Evolutionary conservation across 1,139 yeast genomes (phyloP).

Genomic region (Schwanniomyces etchellsii): DNA sequence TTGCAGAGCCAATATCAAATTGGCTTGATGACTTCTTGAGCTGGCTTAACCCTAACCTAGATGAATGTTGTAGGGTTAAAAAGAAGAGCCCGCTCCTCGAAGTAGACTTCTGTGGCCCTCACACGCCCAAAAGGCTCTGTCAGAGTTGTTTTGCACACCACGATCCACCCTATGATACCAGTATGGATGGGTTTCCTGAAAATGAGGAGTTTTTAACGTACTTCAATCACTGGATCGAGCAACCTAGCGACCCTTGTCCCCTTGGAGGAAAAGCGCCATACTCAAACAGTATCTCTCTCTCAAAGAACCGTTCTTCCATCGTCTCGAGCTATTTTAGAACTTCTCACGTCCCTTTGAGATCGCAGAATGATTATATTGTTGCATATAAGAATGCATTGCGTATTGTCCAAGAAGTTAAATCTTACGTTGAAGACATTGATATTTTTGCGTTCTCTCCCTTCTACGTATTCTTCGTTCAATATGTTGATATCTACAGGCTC

Average conservation of each 20-base stretch:
- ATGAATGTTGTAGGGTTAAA: slow-evolving; percentile 74
- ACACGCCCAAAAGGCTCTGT: slow-evolving; percentile 68
- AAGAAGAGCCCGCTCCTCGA: slow-evolving; percentile 21
- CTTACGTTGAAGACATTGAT: slow-evolving; percentile 33
- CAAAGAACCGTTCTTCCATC: slow-evolving; percentile 28
- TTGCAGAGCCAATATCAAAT: slow-evolving; percentile 78
- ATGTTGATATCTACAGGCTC: slow-evolving; percentile 53
- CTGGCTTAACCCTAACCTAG: slow-evolving; percentile 83
- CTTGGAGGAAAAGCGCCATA: slow-evolving; percentile 95
- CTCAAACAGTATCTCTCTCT: slow-evolving; percentile 48
- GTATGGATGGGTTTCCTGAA: slow-evolving; percentile 82
- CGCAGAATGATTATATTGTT: slow-evolving; percentile 77
- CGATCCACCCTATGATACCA: slow-evolving; percentile 57
- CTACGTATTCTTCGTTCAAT: slow-evolving; percentile 89
- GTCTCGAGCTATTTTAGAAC: slow-evolving; percentile 68
- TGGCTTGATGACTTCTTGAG: slow-evolving; percentile 91
- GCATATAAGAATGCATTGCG: slow-evolving; percentile 77
- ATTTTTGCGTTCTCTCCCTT: slow-evolving; percentile 90
- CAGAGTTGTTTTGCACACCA: slow-evolving; percentile 60
- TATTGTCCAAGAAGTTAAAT: slow-evolving; percentile 53
- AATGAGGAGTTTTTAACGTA: slow-evolving; percentile 67
- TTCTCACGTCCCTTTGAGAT: slow-evolving; percentile 73
- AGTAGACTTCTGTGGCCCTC: slow-evolving; percentile 59
- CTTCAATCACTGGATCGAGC: slow-evolving; percentile 78
- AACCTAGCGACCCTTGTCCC: slow-evolving; percentile 88